Conservation (phyloP, 108 stramenopile genomes). For the Mediolabrus comicus region DNA sequence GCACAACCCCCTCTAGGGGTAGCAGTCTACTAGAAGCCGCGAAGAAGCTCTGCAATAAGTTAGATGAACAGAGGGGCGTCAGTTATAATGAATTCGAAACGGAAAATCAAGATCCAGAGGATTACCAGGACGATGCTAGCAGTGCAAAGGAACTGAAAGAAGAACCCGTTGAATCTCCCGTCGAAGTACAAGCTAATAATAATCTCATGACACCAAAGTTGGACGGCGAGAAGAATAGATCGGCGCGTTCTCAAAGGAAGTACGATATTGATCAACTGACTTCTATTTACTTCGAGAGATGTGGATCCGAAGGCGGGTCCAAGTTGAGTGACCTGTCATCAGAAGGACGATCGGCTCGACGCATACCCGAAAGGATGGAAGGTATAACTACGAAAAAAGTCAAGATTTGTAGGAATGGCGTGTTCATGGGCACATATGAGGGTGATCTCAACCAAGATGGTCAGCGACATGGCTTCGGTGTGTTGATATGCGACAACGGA, state of each 20-base stretch:
- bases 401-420: constrained; percentile 48
- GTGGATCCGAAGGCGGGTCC: constrained; percentile 25
- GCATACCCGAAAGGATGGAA: constrained; percentile 1
- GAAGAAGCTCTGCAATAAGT: constrained; percentile 35
- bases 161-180: neutral
- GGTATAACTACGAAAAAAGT: constrained; percentile 35
- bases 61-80: constrained; percentile 34
- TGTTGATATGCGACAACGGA: constrained; percentile 49
- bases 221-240: neutral
- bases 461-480: constrained; percentile 44
- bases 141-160: constrained; percentile 2
- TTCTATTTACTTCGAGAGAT: constrained; percentile 42
- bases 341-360: constrained; percentile 23
- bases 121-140: constrained; percentile 10
- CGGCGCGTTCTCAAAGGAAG: neutral
- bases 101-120: constrained; percentile 14
- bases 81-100: neutral
- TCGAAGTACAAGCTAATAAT: neutral
- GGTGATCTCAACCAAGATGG: constrained; percentile 45
- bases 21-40: constrained; percentile 43
- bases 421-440: constrained; percentile 54
- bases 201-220: neutral
- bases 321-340: constrained; percentile 45
- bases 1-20: constrained; percentile 27
- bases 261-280: constrained; percentile 42